A percentile compares a stretch with the other conserved stretches of the same genome.
These are phyloP conservation scores for Raffaelea albimanens DNA, from an alignment of 2,329 filamentous ascomycete genomes.

Conservation along the genomic window DNA sequence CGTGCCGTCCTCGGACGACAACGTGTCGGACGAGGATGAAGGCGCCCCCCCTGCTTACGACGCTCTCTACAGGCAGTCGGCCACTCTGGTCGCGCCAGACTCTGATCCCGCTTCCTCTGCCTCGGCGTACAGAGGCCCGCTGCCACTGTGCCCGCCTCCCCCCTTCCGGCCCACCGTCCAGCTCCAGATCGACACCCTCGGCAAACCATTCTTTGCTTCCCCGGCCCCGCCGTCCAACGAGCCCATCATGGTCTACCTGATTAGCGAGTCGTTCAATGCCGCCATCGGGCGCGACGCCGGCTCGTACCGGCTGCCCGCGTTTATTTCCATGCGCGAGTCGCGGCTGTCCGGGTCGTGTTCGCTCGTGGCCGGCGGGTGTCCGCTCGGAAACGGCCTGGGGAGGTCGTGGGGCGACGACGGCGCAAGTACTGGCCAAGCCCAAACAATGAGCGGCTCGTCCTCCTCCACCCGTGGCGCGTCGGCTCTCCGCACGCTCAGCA, in stretches of 20 bases:
- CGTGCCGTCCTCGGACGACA: too few relatives aligned
- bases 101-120: background rate
- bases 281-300: constrained; percentile 1
- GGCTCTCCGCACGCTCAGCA: constrained; percentile 28
- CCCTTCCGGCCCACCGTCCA: constrained; percentile 18
- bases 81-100: too few relatives aligned
- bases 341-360: constrained; percentile 37
- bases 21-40: too few relatives aligned
- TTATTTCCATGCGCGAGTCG: constrained; percentile 39
- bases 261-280: constrained; percentile 19
- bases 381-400: background rate
- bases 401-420: background rate
- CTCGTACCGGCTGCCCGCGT: constrained; percentile 19
- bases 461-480: too few relatives aligned
- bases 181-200: constrained; percentile 39
- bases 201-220: constrained; percentile 32
- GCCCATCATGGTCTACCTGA: constrained; percentile 32
- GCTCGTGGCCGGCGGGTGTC: constrained; percentile 33
- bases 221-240: constrained; percentile 27
- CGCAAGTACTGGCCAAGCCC: too few relatives aligned
- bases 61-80: constrained; percentile 1
- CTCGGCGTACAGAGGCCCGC: too few relatives aligned
- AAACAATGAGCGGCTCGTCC: constrained; percentile 6
- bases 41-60: constrained; percentile 11
- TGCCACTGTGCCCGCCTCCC: too few relatives aligned